phyloP scores from a whole-genome alignment of 169 alveolate species.

The Amoebophrya sp. region DNA sequence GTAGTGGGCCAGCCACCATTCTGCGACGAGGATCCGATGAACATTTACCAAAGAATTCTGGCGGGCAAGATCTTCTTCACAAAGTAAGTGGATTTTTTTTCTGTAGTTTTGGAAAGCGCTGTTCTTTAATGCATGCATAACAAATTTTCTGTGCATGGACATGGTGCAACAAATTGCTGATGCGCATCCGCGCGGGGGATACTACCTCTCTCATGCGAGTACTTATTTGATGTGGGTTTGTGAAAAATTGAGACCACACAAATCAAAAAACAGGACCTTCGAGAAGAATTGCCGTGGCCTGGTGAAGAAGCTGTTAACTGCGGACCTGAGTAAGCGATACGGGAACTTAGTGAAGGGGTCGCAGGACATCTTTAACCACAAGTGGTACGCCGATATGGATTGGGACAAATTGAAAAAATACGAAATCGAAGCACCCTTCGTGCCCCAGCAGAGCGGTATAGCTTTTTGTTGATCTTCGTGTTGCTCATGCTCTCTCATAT shows the following conservation, averaged over 20 bases:
- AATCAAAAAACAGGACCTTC: background rate
- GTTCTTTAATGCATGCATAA: conserved; percentile 38
- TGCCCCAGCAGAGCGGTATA: background rate
- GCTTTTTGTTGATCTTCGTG: too few relatives aligned
- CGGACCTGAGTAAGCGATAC: conserved; percentile 87
- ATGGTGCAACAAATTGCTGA: too few relatives aligned
- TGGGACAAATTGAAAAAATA: conserved; percentile 25
- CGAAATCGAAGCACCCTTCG: conserved; percentile 32
- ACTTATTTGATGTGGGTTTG: background rate
- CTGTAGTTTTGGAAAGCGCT: background rate
- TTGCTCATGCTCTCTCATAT: too few relatives aligned
- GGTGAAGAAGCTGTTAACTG: conserved; percentile 81
- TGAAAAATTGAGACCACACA: background rate
- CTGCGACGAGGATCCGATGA: conserved; percentile 93
- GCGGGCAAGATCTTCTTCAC: conserved; percentile 85
- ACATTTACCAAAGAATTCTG: conserved; percentile 88
- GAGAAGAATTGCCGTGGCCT: conserved; percentile 38
- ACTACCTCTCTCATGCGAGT: too few relatives aligned
- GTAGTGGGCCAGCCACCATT: conserved; percentile 96
- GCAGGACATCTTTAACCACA: background rate
- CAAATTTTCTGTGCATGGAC: too few relatives aligned
- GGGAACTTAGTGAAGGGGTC: conserved; percentile 52
- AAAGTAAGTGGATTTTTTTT: background rate
- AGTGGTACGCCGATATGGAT: conserved; percentile 7
- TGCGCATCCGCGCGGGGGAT: too few relatives aligned